Base-by-base conservation (phyloP, 1,284 basidiomycete genomes). In the Boletus sp. region DNA sequence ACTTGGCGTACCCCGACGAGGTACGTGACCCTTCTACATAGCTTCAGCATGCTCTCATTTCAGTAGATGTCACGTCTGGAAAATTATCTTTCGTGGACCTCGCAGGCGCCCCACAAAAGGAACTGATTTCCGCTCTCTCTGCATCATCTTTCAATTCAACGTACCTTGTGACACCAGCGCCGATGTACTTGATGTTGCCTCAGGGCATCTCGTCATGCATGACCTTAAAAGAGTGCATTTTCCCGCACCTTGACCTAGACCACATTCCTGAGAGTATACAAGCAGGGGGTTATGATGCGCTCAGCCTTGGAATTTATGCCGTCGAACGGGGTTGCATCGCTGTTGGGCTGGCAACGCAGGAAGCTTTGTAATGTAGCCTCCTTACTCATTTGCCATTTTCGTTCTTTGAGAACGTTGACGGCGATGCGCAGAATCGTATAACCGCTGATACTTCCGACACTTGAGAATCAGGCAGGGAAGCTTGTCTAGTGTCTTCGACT, bases 221-320 rank as follows among this genome's bases (percentile, higher is more conserved):
- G 23, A 10, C 44, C 7, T 36, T 59, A 1, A 30, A 60, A 20
- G 38, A 50, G 39, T 53, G 56, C 36, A 52, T 71, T 30, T 70
- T 61, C 42, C 65, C 68, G 6, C 71, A 72, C 46, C 66, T 73
- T 5, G 68, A 69, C 50, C 40, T 73, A 32, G 70, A 72, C 51
- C 67, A 71, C 40, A 48, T 73, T 20, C 44, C 55, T 12, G 70
- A 72, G 50, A 62, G 60, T 41, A 34, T 66, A 23, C 59, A 57
- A 37, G 47, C 52, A 8, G 67, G 70, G 25, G 59, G 57, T 51
- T 43, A 42, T 26, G 58, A 68, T 16, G 67, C 64, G 12, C 41
- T 71, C 23, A 59, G 54, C 22, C 59, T 73, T n/a, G 65, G 70
- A 0, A 56, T 72, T 19, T 69, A 64, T 8, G 50, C 39, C 5